phyloP scores from a whole-genome alignment of 768 basidiomycete species.

The Tricholoma sp. region DNA sequence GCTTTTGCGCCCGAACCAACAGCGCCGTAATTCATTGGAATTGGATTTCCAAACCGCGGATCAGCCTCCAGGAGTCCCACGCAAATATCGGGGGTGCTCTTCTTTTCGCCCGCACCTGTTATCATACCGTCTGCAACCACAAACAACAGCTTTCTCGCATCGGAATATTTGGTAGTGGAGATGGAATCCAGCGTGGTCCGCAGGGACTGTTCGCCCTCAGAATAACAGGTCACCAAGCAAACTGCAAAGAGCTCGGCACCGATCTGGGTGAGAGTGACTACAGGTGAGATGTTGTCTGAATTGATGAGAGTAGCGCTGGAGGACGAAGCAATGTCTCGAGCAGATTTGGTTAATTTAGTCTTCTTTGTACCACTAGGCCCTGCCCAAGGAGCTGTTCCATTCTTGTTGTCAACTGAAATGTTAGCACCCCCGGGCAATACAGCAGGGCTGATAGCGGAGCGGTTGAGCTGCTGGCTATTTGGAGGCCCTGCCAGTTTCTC shows the following conservation, averaged over 20 bases:
- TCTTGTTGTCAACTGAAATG: conserved; percentile 82
- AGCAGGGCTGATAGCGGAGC: conserved; percentile 86
- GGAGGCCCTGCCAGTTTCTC: conserved; percentile 75
- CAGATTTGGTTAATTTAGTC: conserved; percentile 40
- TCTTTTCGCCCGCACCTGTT: conserved; percentile 94
- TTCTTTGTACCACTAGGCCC: conserved; percentile 49
- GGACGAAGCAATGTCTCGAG: conserved; percentile 43
- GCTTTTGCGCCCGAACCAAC: conserved; percentile 87
- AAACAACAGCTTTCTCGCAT: conserved; percentile 87
- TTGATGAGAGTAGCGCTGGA: conserved; percentile 56
- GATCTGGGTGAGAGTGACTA: conserved; percentile 85
- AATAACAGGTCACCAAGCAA: conserved; percentile 96
- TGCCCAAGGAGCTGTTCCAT: conserved; percentile 95
- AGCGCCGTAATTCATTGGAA: conserved; percentile 88
- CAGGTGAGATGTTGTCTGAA: conserved; percentile 45
- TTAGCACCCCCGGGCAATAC: conserved; percentile 98
- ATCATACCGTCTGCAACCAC: conserved; percentile 99
- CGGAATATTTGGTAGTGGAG: conserved; percentile 85
- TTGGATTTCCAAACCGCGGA: conserved; percentile 92
- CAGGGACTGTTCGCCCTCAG: conserved; percentile 91
- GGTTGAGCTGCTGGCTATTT: conserved; percentile 61
- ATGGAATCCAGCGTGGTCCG: conserved; percentile 92
- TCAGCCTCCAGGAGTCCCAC: conserved; percentile 89
- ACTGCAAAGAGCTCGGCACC: conserved; percentile 94
- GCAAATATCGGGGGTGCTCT: conserved; percentile 94